These are phyloP conservation scores for Tylopilus cervinicoccineus DNA, from an alignment of 768 basidiomycete genomes.

Conservation along the genomic window DNA sequence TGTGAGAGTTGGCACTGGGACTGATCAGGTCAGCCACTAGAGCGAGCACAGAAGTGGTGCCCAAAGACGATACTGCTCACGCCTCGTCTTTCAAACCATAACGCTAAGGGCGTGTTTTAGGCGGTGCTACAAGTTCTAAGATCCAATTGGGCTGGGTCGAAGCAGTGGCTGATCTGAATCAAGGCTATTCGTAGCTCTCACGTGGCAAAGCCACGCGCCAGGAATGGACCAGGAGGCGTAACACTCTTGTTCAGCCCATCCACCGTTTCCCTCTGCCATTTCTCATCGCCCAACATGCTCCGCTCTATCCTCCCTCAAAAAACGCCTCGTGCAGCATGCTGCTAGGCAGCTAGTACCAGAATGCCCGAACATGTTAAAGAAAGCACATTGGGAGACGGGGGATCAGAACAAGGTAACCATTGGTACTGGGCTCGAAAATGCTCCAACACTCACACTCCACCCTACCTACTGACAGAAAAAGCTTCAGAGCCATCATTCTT, in stretches of 20 bases:
- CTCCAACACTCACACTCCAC: slow-evolving; percentile 8
- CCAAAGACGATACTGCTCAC: background rate
- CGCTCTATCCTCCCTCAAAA: slow-evolving; percentile 13
- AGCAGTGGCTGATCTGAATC: slow-evolving; percentile 18
- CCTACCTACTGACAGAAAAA: background rate
- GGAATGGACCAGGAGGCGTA: slow-evolving; percentile 28
- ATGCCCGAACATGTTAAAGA: background rate
- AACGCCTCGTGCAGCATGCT: background rate
- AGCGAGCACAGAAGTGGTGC: background rate
- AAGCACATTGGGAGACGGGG: slow-evolving; percentile 5
- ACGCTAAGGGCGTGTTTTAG: background rate
- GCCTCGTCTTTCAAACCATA: background rate
- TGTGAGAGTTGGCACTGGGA: background rate
- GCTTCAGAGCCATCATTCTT: background rate
- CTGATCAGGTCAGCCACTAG: background rate
- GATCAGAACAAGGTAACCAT: slow-evolving; percentile 26
- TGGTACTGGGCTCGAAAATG: slow-evolving; percentile 6
- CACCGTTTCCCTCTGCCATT: slow-evolving; percentile 26
- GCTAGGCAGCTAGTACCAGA: background rate
- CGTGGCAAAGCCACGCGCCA: slow-evolving; percentile 31
- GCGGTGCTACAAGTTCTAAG: background rate
- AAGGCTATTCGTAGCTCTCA: slow-evolving; percentile 22
- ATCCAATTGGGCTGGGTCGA: too few relatives aligned
- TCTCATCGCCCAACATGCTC: slow-evolving; percentile 25
- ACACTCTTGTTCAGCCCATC: slow-evolving; percentile 32